Conservation (phyloP, 352 stramenopile species). For the Elongisporangium prolatum region DNA sequence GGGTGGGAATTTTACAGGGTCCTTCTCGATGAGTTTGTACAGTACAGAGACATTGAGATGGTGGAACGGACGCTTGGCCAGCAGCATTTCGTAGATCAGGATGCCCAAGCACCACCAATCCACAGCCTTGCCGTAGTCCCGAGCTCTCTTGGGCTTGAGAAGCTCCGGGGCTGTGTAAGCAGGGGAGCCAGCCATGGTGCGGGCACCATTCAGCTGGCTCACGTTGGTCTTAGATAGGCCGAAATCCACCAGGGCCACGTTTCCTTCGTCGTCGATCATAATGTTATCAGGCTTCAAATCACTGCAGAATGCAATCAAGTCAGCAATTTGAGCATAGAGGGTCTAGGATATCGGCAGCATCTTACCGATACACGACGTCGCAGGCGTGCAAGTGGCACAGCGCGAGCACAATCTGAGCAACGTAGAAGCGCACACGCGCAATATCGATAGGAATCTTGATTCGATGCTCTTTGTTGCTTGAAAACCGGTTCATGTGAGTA, state of each 20-base stretch:
- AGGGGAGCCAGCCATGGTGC: slow-evolving; percentile 80
- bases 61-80: slow-evolving; percentile 90
- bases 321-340: background rate
- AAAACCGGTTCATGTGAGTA: slow-evolving; percentile 92
- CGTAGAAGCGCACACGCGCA: slow-evolving; percentile 85
- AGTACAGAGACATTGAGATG: slow-evolving; percentile 87
- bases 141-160: slow-evolving; percentile 77
- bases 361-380: slow-evolving; percentile 91
- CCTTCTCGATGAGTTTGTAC: slow-evolving; percentile 90
- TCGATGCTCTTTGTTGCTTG: slow-evolving; percentile 85
- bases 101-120: slow-evolving; percentile 89
- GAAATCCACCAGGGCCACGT: slow-evolving; percentile 94
- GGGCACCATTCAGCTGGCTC: slow-evolving; percentile 72
- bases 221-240: slow-evolving; percentile 92
- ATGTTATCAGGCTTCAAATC: slow-evolving; percentile 97
- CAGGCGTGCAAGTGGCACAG: slow-evolving; percentile 90
- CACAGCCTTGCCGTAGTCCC: slow-evolving; percentile 84
- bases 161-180: slow-evolving; percentile 81
- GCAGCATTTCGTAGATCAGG: slow-evolving; percentile 90
- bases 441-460: slow-evolving; percentile 83
- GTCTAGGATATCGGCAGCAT: too few relatives aligned
- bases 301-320: slow-evolving; percentile 13
- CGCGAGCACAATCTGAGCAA: slow-evolving; percentile 89
- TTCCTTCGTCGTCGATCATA: slow-evolving; percentile 91
- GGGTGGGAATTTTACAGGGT: slow-evolving; percentile 81